A percentile compares a stretch with the other conserved stretches of the same genome.
phyloP scores from a whole-genome alignment of 768 basidiomycete species.

The Podaxis sp. region DNA sequence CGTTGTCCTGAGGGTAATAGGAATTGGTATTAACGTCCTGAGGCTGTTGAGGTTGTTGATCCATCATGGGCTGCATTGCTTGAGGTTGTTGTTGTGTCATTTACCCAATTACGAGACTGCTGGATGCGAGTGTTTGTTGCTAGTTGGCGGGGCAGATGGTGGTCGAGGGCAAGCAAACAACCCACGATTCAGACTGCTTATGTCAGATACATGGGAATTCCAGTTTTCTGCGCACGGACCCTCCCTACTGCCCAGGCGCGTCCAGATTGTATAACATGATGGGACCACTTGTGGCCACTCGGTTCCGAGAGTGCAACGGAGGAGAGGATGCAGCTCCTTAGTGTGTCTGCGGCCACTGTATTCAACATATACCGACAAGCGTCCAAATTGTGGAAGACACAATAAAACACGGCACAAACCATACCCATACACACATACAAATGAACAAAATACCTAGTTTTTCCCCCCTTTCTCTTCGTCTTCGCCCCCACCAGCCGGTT shows the following conservation, averaged over 20 bases:
- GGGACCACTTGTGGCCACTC: not conserved
- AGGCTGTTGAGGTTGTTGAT: slow-evolving; percentile 28
- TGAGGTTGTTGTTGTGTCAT: slow-evolving; percentile 52
- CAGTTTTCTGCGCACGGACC: slow-evolving; percentile 55
- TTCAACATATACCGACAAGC: slow-evolving; percentile 59
- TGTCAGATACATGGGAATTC: slow-evolving; percentile 59
- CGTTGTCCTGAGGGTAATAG: slow-evolving; percentile 73
- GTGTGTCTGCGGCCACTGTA: slow-evolving; percentile 49
- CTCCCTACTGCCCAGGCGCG: slow-evolving; percentile 10
- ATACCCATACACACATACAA: slow-evolving; percentile 45
- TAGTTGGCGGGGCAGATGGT: slow-evolving; percentile 38
- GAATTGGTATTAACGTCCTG: slow-evolving; percentile 53
- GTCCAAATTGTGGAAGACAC: slow-evolving; percentile 74
- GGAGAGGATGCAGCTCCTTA: slow-evolving; percentile 30
- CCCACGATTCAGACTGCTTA: slow-evolving; percentile 41
- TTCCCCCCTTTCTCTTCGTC: not conserved
- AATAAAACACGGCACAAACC: slow-evolving; percentile 65
- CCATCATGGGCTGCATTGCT: slow-evolving; percentile 65
- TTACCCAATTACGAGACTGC: slow-evolving; percentile 22
- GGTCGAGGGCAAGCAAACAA: slow-evolving; percentile 42
- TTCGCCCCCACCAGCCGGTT: not conserved
- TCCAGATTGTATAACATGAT: slow-evolving; percentile 12
- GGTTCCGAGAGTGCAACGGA: slow-evolving; percentile 21
- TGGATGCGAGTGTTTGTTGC: slow-evolving; percentile 33
- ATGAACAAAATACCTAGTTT: not conserved